These are phyloP conservation scores for Tuber borchii DNA, from an alignment of 495 filamentous ascomycete genomes.

Conservation along the genomic window DNA sequence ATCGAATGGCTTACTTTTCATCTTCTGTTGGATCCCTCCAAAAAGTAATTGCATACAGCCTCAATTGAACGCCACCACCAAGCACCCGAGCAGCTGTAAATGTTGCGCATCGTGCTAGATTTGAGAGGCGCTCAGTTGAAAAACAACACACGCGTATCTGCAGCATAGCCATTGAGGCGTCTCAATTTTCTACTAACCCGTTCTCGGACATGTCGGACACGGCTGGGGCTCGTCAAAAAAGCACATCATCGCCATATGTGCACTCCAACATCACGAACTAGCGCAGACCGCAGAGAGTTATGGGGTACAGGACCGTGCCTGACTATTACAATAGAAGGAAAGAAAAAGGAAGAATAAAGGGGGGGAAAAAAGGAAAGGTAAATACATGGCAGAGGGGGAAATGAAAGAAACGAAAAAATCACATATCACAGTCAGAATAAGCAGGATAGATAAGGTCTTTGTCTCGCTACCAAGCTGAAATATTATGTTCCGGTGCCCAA, in stretches of 20 bases:
- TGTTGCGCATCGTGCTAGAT: neutral
- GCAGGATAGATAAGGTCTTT: neutral
- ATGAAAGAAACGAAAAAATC: neutral
- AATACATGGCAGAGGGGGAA: neutral
- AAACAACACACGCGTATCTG: neutral
- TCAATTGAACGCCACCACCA: neutral
- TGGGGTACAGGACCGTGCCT: neutral
- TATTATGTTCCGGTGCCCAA: neutral
- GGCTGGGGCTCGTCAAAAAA: neutral
- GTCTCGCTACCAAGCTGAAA: neutral
- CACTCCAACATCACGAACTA: neutral
- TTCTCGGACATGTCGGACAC: neutral
- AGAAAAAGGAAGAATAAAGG: neutral
- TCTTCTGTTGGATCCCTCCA: neutral
- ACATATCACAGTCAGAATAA: neutral
- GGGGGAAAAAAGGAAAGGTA: neutral
- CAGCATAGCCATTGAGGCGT: neutral
- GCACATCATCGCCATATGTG: neutral
- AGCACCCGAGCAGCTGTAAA: slow-evolving; percentile 2
- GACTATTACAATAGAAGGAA: neutral
- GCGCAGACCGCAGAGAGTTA: neutral
- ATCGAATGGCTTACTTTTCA: neutral
- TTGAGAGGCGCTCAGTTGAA: neutral
- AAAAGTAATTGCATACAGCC: neutral
- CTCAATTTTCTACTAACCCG: neutral